Evolutionary conservation across 2,329 filamentous ascomycete genomes (phyloP), one percentile per base, ranked within the genome.

Genomic region (Aureobasidium pullulans): DNA sequence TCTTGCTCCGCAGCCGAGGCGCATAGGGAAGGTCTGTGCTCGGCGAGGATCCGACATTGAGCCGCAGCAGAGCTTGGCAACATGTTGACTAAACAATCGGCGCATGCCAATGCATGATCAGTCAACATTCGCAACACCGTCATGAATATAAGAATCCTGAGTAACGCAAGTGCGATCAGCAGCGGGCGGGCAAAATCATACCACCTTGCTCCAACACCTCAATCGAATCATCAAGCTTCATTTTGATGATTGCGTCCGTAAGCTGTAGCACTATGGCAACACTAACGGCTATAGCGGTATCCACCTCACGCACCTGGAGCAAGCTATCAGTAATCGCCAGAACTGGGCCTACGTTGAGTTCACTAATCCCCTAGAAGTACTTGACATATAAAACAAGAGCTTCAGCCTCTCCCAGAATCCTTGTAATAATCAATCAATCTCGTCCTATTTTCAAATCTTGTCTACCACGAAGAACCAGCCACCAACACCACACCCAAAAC

Each of bases 261-360:
- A 36, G 29, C 28, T 9, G 44, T 36, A 31, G 7, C 52, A 56
- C 52, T 36, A 44, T 16, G 29, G 36, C 15, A 32, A 16, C 39
- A 44, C 52, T 56, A 56, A 56, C 42, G 36, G 28, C 16, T 36
- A 23, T 44, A 36, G 40, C 52, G 48, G 34, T 40, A 43, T 44
- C 29, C 39, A 29, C 29, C 29, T 36, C 7, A 34, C n/a, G 31
- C 29, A 23, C 4, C 13, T 19, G 37, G n/a, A 8, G 29, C 29
- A 19, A 28, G 10, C 10, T 28, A 43, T 56, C 52, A 56, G 39
- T 56, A 56, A 56, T 56, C 52, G 31, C 39, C 37, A 42, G 31
- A 39, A 28, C 39, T 56, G 39, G 52, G 34, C 31, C 29, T n/a
- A 16, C 4, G 10, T 56, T 44, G 39, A 56, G 49, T 53, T 53